phyloP scores from a whole-genome alignment of 441 rosid species.

The Corymbia calophylla region DNA sequence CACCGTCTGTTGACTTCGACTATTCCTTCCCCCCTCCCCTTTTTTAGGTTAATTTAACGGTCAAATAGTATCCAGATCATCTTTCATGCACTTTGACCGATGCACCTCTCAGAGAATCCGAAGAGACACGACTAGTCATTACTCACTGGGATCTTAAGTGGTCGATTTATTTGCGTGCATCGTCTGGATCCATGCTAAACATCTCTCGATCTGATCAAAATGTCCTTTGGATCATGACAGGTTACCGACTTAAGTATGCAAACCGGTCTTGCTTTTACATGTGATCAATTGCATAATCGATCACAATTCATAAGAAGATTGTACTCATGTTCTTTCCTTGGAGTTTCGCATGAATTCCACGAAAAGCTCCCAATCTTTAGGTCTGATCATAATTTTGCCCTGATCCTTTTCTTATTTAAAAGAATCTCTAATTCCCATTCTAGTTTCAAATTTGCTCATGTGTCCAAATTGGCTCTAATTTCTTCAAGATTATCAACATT shows the following conservation, averaged over 20 bases:
- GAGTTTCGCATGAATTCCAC: background rate
- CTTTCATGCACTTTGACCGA: background rate
- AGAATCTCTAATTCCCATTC: background rate
- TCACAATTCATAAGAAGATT: background rate
- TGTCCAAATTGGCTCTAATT: background rate
- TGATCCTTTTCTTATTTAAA: background rate
- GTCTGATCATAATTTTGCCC: background rate
- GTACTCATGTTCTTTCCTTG: background rate
- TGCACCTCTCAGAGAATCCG: background rate
- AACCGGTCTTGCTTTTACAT: background rate
- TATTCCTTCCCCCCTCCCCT: background rate
- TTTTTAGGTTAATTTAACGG: background rate
- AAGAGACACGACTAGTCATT: background rate
- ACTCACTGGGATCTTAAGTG: background rate
- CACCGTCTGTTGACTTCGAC: background rate
- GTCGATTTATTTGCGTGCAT: background rate
- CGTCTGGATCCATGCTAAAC: background rate
- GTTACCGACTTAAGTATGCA: background rate
- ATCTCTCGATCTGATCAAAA: background rate
- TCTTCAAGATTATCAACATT: background rate
- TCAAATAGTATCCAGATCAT: background rate
- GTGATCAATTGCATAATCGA: background rate
- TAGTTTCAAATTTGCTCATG: background rate
- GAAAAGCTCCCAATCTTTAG: background rate
- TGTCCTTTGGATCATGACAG: background rate